Evolutionary conservation across 2,329 filamentous ascomycete species (phyloP).

Genomic region (Diaporthe batatas): DNA sequence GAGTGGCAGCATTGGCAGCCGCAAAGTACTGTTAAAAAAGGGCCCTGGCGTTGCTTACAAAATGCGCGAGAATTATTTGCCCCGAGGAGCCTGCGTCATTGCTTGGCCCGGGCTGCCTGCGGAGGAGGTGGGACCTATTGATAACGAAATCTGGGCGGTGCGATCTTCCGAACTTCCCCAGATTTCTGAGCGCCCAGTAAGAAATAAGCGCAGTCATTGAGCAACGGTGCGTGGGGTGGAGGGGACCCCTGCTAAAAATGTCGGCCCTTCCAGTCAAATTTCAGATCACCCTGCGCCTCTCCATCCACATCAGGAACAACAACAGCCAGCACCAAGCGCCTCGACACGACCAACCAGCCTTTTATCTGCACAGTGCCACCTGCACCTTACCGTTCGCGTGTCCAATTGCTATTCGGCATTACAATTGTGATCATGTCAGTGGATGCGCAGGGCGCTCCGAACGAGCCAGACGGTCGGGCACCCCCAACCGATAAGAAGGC

Average conservation of each 20-base stretch:
- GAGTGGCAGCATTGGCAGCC: neutral
- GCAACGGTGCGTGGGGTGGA: neutral
- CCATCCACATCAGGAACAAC: conserved; percentile 8
- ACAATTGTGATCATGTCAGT: conserved; percentile 26
- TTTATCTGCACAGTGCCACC: conserved; percentile 4
- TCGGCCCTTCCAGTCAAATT: conserved; percentile 28
- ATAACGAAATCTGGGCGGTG: conserved; percentile 24
- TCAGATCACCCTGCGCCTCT: conserved; percentile 28
- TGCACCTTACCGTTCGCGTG: conserved; percentile 2
- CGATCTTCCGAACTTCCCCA: conserved; percentile 33
- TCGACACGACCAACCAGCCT: neutral
- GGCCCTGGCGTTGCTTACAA: conserved; percentile 29
- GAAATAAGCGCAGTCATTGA: neutral
- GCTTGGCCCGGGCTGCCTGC: conserved; percentile 27
- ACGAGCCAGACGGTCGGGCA: neutral
- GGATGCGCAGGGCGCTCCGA: conserved; percentile 19
- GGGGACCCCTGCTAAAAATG: conserved; percentile 34
- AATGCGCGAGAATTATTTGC: conserved; percentile 39
- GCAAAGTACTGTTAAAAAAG: conserved; percentile 4
- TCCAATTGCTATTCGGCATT: neutral
- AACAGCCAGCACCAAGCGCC: neutral
- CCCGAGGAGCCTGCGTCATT: conserved; percentile 37
- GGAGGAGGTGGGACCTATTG: conserved; percentile 10
- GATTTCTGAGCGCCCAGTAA: conserved; percentile 22
- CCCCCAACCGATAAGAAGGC: conserved; percentile 4